Evolutionary conservation across 805 yeast species (phyloP).

Genomic region (Metschnikowia peoriensis): DNA sequence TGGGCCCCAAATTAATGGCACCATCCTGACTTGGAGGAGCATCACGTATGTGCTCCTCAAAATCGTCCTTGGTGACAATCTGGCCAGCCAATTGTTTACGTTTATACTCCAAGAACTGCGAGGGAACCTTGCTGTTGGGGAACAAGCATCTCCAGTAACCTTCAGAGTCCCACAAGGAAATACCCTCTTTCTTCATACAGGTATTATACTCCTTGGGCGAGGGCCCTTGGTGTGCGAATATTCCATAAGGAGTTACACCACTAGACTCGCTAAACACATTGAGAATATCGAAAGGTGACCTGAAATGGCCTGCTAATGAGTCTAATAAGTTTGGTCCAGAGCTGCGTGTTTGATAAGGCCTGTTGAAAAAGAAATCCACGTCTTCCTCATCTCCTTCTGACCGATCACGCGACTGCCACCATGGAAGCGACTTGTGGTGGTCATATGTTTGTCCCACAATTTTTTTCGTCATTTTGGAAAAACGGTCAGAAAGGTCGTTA

Average conservation of each 20-base stretch:
- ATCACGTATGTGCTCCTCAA: slow-evolving; percentile 28
- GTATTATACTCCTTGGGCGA: slow-evolving; percentile 54
- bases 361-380: slow-evolving; percentile 19
- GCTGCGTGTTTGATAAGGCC: slow-evolving; percentile 22
- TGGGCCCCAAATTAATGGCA: slow-evolving; percentile 40
- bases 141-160: slow-evolving; percentile 93
- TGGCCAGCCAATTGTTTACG: slow-evolving; percentile 24
- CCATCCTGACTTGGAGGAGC: slow-evolving; percentile 13
- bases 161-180: slow-evolving; percentile 74
- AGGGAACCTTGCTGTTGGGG: slow-evolving; percentile 49
- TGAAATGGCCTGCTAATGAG: background rate
- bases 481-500: slow-evolving; percentile 24
- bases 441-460: slow-evolving; percentile 20
- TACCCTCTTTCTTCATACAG: slow-evolving; percentile 66
- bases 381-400: slow-evolving; percentile 1
- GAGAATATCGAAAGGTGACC: slow-evolving; percentile 8
- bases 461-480: slow-evolving; percentile 27
- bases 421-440: background rate
- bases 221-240: slow-evolving; percentile 58
- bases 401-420: slow-evolving; percentile 8
- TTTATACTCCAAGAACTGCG: slow-evolving; percentile 30
- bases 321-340: background rate
- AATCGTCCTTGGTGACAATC: slow-evolving; percentile 58
- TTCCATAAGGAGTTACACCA: slow-evolving; percentile 41
- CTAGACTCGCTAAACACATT: slow-evolving; percentile 19